Conservation (phyloP, 2,329 filamentous ascomycete genomes). For the Purpureocillium lavendulum region DNA sequence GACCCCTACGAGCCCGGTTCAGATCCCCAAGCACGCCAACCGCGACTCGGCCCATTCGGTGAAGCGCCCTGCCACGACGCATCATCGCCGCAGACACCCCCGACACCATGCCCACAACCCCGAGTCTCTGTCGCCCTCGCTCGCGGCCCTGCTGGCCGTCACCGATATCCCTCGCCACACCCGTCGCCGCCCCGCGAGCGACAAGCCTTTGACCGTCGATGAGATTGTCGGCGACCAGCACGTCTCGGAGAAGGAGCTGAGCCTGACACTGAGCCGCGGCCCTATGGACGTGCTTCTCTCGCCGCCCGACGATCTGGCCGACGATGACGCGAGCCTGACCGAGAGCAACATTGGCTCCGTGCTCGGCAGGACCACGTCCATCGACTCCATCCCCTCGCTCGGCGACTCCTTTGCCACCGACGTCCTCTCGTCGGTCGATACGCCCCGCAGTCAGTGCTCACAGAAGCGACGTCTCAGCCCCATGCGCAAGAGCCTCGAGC, state of each 20-base stretch:
- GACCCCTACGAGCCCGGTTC: constrained; percentile 41
- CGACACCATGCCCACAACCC: constrained; percentile 37
- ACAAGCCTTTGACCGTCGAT: constrained; percentile 40
- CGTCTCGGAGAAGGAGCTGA: constrained; percentile 50
- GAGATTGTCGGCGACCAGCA: constrained; percentile 46
- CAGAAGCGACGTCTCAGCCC: constrained; percentile 26
- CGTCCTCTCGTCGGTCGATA: constrained; percentile 37
- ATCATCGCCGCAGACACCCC: constrained; percentile 22
- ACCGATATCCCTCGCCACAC: constrained; percentile 48
- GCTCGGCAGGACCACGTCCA: constrained; percentile 45
- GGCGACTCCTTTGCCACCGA: constrained; percentile 46
- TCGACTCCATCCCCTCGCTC: constrained; percentile 54
- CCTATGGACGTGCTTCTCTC: constrained; percentile 53
- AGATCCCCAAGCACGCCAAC: constrained; percentile 41
- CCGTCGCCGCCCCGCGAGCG: constrained; percentile 15
- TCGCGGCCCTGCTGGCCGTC: constrained; percentile 52
- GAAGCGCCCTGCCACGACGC: constrained; percentile 25
- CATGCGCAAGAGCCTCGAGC: constrained; percentile 42
- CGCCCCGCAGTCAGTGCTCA: constrained; percentile 31
- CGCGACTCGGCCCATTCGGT: constrained; percentile 25
- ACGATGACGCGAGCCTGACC: constrained; percentile 38
- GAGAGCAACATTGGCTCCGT: constrained; percentile 45
- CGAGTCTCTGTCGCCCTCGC: constrained; percentile 48
- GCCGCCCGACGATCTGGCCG: constrained; percentile 48
- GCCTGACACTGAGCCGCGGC: constrained; percentile 42